Conservation (phyloP, 768 basidiomycete genomes). For the Serendipita sp. region DNA sequence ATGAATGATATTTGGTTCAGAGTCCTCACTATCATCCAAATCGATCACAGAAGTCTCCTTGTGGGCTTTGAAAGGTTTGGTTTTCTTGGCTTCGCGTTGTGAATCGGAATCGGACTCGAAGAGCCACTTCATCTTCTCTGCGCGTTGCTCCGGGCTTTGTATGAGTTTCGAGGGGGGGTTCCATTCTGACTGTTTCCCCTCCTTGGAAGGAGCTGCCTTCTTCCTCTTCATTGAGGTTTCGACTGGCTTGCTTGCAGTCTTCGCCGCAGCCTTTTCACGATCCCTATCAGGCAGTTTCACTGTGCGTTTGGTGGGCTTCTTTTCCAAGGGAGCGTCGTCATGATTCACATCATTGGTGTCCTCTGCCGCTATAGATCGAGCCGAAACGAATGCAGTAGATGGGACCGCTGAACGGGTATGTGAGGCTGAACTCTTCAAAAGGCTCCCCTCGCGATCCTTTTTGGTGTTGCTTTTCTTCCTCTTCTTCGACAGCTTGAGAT, state of each 20-base stretch:
- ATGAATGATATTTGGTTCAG: not conserved
- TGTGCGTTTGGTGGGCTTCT: slow-evolving; percentile 11
- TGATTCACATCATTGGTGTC: slow-evolving; percentile 40
- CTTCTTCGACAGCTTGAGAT: slow-evolving; percentile 27
- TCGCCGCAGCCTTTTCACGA: not conserved
- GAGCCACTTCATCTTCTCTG: slow-evolving; percentile 10
- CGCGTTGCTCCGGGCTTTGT: not conserved
- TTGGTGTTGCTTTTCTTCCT: slow-evolving; percentile 16
- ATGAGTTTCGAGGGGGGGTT: not conserved
- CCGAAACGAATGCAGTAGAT: slow-evolving; percentile 22
- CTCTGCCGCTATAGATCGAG: slow-evolving; percentile 22
- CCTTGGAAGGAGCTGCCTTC: slow-evolving; percentile 6
- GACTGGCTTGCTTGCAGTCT: not conserved
- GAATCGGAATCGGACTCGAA: slow-evolving; percentile 10
- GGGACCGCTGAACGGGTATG: slow-evolving; percentile 13
- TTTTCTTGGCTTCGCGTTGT: not conserved
- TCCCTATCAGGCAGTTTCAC: slow-evolving; percentile 2
- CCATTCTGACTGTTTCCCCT: not conserved
- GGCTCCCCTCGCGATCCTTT: not conserved
- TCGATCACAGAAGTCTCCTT: not conserved
- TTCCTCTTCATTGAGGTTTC: not conserved
- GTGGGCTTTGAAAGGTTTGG: not conserved
- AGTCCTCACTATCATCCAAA: not conserved
- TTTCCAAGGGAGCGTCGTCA: slow-evolving; percentile 35
- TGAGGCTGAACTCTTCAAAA: slow-evolving; percentile 11